Evolutionary conservation across 192 early-diverging fungal species (phyloP).

Genomic region (Radiomyces spectabilis): DNA sequence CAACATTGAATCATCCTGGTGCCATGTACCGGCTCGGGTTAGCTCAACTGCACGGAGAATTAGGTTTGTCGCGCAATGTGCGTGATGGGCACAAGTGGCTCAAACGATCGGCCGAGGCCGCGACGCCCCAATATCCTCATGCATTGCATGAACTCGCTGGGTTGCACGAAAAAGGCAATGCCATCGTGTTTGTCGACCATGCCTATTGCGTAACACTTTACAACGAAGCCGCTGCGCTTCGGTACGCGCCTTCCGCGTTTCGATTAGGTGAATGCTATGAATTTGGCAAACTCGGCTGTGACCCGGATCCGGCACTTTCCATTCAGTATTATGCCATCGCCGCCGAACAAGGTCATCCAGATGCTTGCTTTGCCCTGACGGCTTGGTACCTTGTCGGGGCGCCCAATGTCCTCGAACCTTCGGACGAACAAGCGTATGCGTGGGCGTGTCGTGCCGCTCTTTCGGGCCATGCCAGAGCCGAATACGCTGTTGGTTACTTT

Average conservation of each 20-base stretch:
- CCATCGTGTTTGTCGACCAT: conserved; percentile 43
- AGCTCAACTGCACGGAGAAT: conserved; percentile 37
- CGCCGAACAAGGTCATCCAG: conserved; percentile 47
- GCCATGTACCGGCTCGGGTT: conserved; percentile 51
- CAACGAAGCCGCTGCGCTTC: conserved; percentile 47
- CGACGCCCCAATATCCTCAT: conserved; percentile 48
- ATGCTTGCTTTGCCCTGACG: conserved; percentile 48
- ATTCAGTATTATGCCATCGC: conserved; percentile 50
- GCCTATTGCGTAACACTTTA: conserved; percentile 49
- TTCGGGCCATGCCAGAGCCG: conserved; percentile 38
- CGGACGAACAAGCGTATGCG: conserved; percentile 46
- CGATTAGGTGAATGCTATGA: conserved; percentile 51
- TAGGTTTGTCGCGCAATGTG: conserved; percentile 40
- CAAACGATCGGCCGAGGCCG: conserved; percentile 50
- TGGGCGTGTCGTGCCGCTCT: conserved; percentile 59
- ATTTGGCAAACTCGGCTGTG: conserved; percentile 45
- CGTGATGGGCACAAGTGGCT: conserved; percentile 57
- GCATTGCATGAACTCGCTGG: conserved; percentile 51
- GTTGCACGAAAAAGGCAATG: conserved; percentile 50
- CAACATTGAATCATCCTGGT: conserved; percentile 43
- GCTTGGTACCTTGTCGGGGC: conserved; percentile 56
- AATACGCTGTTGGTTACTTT: conserved; percentile 55
- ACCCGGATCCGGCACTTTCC: conserved; percentile 35
- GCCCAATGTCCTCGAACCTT: conserved; percentile 38
- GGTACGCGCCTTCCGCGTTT: conserved; percentile 51